Evolutionary conservation across 2,329 filamentous ascomycete species (phyloP).

Genomic region (Fusarium protoensiforme): DNA sequence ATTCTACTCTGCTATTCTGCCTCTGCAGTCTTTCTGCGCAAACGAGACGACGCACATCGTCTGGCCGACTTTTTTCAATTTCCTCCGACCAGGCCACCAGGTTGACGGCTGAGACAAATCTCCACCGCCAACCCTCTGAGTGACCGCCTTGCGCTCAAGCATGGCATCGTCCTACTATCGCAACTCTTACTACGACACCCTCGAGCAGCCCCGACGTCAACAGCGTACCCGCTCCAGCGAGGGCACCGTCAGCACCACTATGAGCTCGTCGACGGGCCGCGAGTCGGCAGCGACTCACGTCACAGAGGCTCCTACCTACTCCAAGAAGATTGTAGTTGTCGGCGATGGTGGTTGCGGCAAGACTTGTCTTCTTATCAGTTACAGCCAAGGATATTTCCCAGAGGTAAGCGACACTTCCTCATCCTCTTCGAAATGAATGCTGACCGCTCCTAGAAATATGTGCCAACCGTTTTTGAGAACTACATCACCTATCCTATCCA

Average conservation of each 20-base stretch:
- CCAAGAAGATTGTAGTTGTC: conserved; percentile 99
- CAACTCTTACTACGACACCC: conserved; percentile 62
- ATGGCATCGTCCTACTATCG: conserved; percentile 67
- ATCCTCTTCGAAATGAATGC: not conserved
- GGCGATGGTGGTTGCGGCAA: conserved; percentile 98
- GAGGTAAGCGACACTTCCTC: conserved; percentile 72
- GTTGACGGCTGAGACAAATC: conserved; percentile 35
- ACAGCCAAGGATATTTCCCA: conserved; percentile 98
- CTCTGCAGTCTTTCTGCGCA: not conserved
- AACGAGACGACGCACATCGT: conserved; percentile 3
- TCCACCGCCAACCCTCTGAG: conserved; percentile 16
- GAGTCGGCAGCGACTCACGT: conserved; percentile 85
- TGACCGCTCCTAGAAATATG: conserved; percentile 83
- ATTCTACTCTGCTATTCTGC: conserved; percentile 3
- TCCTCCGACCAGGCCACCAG: conserved; percentile 9
- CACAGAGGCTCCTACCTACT: conserved; percentile 92
- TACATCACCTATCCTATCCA: conserved; percentile 98
- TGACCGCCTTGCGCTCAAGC: conserved; percentile 40
- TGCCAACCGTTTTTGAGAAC: conserved; percentile 99
- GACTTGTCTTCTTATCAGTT: conserved; percentile 98
- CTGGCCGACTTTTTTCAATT: not conserved
- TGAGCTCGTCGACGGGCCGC: conserved; percentile 78
- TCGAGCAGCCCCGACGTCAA: conserved; percentile 56
- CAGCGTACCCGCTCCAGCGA: conserved; percentile 80
- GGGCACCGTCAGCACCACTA: conserved; percentile 88